These are phyloP conservation scores for Balamuthia mandrillaris DNA, from an alignment of 208 protist genomes.

Conservation along the genomic window DNA sequence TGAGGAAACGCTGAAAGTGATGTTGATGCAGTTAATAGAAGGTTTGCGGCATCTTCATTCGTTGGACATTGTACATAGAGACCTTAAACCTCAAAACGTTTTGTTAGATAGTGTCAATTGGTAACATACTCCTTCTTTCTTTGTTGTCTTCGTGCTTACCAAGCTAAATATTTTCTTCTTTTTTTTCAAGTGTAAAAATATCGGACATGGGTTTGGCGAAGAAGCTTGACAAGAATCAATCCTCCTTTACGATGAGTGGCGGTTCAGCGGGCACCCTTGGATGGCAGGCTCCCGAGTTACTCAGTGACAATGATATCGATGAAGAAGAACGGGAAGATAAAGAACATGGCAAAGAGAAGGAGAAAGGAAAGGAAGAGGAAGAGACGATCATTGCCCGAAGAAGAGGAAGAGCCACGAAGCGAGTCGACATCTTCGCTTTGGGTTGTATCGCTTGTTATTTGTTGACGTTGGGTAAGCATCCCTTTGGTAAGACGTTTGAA, in stretches of 20 bases:
- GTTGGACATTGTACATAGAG: constrained; percentile 46
- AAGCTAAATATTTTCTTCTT: neutral
- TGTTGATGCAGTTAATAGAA: constrained; percentile 27
- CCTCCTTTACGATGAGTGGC: neutral
- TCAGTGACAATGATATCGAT: neutral
- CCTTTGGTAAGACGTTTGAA: constrained; percentile 39
- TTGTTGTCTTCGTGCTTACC: neutral
- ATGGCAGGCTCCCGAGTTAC: neutral
- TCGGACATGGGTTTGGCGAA: constrained; percentile 54
- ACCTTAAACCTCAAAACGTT: constrained; percentile 51
- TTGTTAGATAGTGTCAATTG: constrained; percentile 13
- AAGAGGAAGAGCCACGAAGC: constrained; percentile 22
- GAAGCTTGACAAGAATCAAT: constrained; percentile 35
- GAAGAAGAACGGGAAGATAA: neutral
- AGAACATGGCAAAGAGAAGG: too few species aligned
- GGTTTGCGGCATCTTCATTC: constrained; percentile 42
- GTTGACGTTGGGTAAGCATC: constrained; percentile 42
- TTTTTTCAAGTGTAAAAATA: constrained; percentile 27
- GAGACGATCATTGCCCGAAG: neutral
- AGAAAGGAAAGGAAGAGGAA: neutral
- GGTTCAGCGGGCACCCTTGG: neutral
- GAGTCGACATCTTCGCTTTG: constrained; percentile 51
- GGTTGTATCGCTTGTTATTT: constrained; percentile 56
- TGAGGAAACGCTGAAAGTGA: neutral
- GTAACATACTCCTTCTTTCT: neutral